A percentile compares a stretch with the other conserved stretches of the same genome.
Evolutionary conservation across 352 stramenopile species (phyloP).

Genomic region (Pythium apleroticum): DNA sequence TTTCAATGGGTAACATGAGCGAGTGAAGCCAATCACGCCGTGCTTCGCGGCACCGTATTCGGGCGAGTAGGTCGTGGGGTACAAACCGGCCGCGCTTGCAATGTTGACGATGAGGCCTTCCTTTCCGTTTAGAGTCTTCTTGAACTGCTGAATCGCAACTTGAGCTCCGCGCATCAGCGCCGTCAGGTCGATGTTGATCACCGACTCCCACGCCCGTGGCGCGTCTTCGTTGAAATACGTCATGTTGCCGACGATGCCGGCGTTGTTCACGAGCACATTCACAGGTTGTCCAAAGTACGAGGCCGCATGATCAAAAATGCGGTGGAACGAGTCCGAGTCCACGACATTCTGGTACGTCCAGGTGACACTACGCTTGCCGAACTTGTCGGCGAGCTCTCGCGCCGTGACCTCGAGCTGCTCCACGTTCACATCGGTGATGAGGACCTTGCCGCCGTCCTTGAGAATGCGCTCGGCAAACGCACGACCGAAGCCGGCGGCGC

Average conservation of each 20-base stretch:
- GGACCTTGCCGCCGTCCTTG: slow-evolving; percentile 44
- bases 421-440: slow-evolving; percentile 80
- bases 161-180: slow-evolving; percentile 71
- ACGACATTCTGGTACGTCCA: slow-evolving; percentile 76
- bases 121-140: slow-evolving; percentile 52
- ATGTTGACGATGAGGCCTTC: slow-evolving; percentile 77
- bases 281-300: slow-evolving; percentile 58
- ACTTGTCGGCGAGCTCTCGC: slow-evolving; percentile 52
- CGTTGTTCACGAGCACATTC: slow-evolving; percentile 84
- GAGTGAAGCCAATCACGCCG: slow-evolving; percentile 72
- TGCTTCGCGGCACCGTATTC: slow-evolving; percentile 77
- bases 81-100: slow-evolving; percentile 62
- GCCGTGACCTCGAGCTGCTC: slow-evolving; percentile 55
- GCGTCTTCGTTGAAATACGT: slow-evolving; percentile 45
- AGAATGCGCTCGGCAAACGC: slow-evolving; percentile 68
- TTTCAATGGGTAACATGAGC: slow-evolving; percentile 59
- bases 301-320: slow-evolving; percentile 55
- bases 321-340: slow-evolving; percentile 61
- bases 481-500: slow-evolving; percentile 59
- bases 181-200: slow-evolving; percentile 74
- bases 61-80: slow-evolving; percentile 50
- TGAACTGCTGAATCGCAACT: slow-evolving; percentile 60
- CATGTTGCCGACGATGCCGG: slow-evolving; percentile 64
- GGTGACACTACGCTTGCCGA: slow-evolving; percentile 48
- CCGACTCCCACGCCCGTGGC: slow-evolving; percentile 49